Evolutionary conservation across 345 rosid species (phyloP).

Genomic region (Corchorus olitorius): DNA sequence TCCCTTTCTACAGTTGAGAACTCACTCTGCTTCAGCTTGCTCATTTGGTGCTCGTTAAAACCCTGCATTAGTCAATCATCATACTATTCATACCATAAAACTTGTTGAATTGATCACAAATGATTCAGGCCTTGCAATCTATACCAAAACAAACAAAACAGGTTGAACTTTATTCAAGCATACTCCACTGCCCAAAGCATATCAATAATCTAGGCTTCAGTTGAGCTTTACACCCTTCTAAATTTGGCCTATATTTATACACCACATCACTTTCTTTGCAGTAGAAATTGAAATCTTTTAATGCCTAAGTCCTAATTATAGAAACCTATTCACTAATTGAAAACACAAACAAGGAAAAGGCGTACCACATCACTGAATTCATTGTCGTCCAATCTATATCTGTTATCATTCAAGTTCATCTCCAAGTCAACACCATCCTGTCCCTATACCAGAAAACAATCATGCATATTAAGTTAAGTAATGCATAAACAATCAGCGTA

Average conservation of each 20-base stretch:
- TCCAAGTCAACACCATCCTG: constrained; percentile 66
- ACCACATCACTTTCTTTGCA: neutral
- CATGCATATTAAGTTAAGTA: neutral
- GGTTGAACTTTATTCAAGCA: neutral
- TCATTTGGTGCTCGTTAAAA: constrained; percentile 43
- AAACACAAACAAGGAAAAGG: neutral
- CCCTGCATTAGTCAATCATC: constrained; percentile 34
- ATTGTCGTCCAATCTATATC: constrained; percentile 50
- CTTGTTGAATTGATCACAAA: neutral
- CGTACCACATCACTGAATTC: constrained; percentile 54
- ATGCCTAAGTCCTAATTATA: neutral
- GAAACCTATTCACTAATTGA: neutral
- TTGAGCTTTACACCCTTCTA: neutral
- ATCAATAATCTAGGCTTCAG: neutral
- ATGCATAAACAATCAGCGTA: neutral
- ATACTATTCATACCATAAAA: neutral
- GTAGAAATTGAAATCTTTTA: neutral
- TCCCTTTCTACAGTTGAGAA: constrained; percentile 49
- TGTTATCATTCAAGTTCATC: constrained; percentile 60
- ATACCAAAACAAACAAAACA: neutral
- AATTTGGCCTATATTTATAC: neutral
- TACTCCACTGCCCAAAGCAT: neutral
- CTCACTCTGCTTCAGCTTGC: constrained; percentile 41
- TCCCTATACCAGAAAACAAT: constrained; percentile 40
- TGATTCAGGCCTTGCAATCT: neutral